Base-by-base conservation (phyloP, 495 filamentous ascomycete genomes). In the Geopyxis carbonaria region DNA sequence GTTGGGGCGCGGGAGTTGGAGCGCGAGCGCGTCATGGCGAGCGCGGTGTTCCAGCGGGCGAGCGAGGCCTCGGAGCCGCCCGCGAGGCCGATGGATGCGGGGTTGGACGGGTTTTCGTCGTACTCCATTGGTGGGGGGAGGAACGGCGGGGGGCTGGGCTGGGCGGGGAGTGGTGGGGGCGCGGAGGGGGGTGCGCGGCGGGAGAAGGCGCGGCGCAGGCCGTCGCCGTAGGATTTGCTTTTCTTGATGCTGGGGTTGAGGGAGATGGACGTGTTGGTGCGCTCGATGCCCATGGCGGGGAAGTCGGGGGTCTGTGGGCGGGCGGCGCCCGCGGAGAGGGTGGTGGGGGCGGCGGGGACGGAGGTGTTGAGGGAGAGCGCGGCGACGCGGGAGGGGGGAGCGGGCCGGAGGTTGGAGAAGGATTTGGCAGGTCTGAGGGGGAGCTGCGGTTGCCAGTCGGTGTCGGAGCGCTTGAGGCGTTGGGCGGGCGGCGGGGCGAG, bases 161-260 rank as follows among this genome's bases (percentile, higher is more conserved):
- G 43, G 1, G 46, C 34, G 3, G 46, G 40, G 15, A 45, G 42
- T 9, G 45, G 41, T 13, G 50, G 40, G n/a, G 41, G 45, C 11
- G 45, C 38, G 1, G 31, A 27, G 21, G 15, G 31, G 4, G 36
- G 43, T 24, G 28, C 40, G 35, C 52, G 50, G 7, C 51, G 45
- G 24, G 49, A 54, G 36, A 54, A 53, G 6, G 51, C 51, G 20
- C 46, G 50, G 2, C 50, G 40, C 22, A 54, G 34, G 5, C 43
- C 43, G 23, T 45, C 38, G 29, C 38, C 38, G 27, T 25, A 19
- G 20, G 38, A 41, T 33, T 41, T 41, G n/a, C 28, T 41, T 7
- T 30, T 18, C 22, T 41, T 41, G 5, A 41, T 23, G 7, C 7
- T 9, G 31, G 31, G 10, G 20, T 19, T 22, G 37, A 19, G 20